Evolutionary conservation across 2,329 filamentous ascomycete genomes (phyloP).

Genomic region (Pseudocercospora fuligena): DNA sequence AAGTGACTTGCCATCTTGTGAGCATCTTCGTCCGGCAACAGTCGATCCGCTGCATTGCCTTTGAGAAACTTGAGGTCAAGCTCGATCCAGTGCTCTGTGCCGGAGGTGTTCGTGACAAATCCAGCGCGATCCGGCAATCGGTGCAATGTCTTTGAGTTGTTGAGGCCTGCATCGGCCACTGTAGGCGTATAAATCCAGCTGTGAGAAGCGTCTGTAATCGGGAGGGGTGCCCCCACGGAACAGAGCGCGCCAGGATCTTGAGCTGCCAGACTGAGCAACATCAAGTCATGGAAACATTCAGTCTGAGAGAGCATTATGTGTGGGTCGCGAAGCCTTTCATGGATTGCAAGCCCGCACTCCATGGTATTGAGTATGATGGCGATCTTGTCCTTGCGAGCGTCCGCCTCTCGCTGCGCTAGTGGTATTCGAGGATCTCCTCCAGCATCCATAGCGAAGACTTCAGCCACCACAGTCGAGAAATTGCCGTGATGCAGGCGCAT

Average conservation of each 20-base stretch:
- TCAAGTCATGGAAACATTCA: slow-evolving; percentile 48
- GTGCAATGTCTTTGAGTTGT: slow-evolving; percentile 40
- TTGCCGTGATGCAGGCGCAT: slow-evolving; percentile 40
- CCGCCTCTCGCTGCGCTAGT: slow-evolving; percentile 45
- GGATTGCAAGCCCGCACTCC: slow-evolving; percentile 46
- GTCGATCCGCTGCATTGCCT: slow-evolving; percentile 26
- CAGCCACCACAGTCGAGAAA: slow-evolving; percentile 43
- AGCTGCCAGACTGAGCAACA: slow-evolving; percentile 48
- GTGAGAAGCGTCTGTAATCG: slow-evolving; percentile 24
- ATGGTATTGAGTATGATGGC: slow-evolving; percentile 49
- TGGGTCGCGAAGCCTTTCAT: slow-evolving; percentile 34
- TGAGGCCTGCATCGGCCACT: slow-evolving; percentile 41
- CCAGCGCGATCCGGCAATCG: slow-evolving; percentile 29
- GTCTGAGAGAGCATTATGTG: slow-evolving; percentile 39
- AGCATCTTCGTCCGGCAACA: slow-evolving; percentile 30
- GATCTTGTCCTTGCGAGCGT: slow-evolving; percentile 51
- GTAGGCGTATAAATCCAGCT: slow-evolving; percentile 41
- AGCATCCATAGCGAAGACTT: slow-evolving; percentile 48
- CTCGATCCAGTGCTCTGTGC: slow-evolving; percentile 46
- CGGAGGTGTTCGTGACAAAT: slow-evolving; percentile 35
- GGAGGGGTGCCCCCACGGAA: slow-evolving; percentile 40
- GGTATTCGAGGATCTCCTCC: slow-evolving; percentile 50
- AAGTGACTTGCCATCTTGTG: slow-evolving; percentile 41
- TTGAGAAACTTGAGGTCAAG: slow-evolving; percentile 48
- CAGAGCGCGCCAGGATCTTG: slow-evolving; percentile 49